A percentile compares a stretch with the other conserved stretches of the same genome.
These are phyloP conservation scores for Lipomyces sp. DNA, from an alignment of 805 yeast genomes.

Conservation along the genomic window DNA sequence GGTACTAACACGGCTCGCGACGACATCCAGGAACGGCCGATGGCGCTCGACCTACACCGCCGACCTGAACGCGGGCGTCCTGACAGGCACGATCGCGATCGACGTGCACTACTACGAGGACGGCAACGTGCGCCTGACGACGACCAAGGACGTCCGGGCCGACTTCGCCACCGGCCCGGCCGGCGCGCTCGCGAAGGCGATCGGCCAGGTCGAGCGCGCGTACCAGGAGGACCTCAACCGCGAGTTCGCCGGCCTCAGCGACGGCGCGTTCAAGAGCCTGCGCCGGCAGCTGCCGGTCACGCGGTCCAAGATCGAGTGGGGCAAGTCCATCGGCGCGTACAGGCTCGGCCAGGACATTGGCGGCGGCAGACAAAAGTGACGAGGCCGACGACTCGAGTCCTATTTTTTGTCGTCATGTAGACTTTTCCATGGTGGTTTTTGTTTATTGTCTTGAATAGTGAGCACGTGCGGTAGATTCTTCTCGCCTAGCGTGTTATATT, in stretches of 20 bases:
- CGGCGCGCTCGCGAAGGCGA: conserved; percentile 44
- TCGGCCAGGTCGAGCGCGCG: conserved; percentile 55
- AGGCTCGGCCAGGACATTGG: conserved; percentile 75
- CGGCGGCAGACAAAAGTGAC: conserved; percentile 25
- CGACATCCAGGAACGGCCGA: conserved; percentile 85
- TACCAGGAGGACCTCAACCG: conserved; percentile 59
- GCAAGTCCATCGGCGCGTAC: conserved; percentile 85
- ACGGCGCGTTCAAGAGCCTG: conserved; percentile 72
- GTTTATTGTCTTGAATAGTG: too few species aligned
- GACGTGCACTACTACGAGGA: conserved; percentile 94
- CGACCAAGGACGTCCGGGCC: conserved; percentile 37
- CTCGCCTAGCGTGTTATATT: too few species aligned
- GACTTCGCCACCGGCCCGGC: conserved; percentile 20
- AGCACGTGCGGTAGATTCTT: too few species aligned
- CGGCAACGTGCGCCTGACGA: conserved; percentile 82
- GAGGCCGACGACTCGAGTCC: too few species aligned
- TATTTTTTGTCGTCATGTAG: too few species aligned
- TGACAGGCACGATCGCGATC: conserved; percentile 56
- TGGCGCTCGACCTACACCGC: conserved; percentile 71
- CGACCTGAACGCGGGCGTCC: conserved; percentile 35
- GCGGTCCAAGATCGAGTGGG: conserved; percentile 91
- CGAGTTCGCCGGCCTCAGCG: conserved; percentile 70
- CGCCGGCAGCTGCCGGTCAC: conserved; percentile 92
- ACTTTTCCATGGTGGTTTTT: too few species aligned
- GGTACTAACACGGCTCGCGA: conserved; percentile 44